Evolutionary conservation across 1,139 yeast genomes (phyloP).

Genomic region (Blastobotrys aristatus): DNA sequence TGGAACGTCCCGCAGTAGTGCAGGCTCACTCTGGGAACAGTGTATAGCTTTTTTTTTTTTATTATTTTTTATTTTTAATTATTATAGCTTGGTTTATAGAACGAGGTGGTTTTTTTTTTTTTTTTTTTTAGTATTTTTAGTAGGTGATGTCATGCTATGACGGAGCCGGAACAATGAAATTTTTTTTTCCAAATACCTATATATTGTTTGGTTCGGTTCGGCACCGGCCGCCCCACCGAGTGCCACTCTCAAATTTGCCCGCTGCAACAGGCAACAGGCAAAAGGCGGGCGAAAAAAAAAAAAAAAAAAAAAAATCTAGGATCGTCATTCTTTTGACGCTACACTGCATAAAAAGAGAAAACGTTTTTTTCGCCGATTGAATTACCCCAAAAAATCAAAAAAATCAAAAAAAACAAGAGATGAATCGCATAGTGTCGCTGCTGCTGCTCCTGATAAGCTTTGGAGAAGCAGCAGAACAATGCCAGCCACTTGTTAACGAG

Average conservation of each 20-base stretch:
- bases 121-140: neutral
- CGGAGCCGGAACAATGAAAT: neutral
- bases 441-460: neutral
- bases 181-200: neutral
- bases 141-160: too few species aligned
- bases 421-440: neutral
- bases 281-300: too few species aligned
- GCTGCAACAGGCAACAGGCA: too few species aligned
- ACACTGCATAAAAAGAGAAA: neutral
- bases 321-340: neutral
- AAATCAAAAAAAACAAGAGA: too few species aligned
- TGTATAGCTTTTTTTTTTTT: neutral
- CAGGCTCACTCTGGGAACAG: slow-evolving; percentile 12
- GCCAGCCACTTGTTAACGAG: neutral
- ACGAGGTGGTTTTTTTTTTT: neutral
- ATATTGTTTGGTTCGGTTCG: too few species aligned
- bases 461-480: neutral
- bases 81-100: too few species aligned
- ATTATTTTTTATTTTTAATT: too few species aligned
- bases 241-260: too few species aligned
- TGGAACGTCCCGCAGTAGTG: slow-evolving; percentile 35
- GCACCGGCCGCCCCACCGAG: too few species aligned
- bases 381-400: too few species aligned
- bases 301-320: neutral
- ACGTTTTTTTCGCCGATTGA: neutral